phyloP scores from a whole-genome alignment of 2,329 filamentous ascomycete species.

The Nothophaeocryptopus gaeumannii region DNA sequence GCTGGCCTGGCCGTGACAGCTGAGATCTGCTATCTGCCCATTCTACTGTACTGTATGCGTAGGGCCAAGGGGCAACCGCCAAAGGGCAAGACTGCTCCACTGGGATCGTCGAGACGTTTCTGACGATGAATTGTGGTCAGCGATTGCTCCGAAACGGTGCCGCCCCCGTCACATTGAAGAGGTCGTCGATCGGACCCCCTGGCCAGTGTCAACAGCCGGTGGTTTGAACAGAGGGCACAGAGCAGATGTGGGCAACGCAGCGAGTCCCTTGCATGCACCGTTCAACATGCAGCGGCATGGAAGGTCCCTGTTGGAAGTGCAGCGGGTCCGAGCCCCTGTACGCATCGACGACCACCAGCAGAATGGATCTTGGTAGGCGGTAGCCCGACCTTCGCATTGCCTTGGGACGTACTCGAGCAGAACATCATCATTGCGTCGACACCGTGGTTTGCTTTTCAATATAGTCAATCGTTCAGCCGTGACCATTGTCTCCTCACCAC shows the following conservation, averaged over 20 bases:
- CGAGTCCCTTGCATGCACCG: neutral
- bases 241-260: neutral
- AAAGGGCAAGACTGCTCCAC: too few species aligned
- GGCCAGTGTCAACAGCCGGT: neutral
- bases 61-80: too few species aligned
- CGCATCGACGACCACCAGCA: conserved; percentile 8
- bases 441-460: conserved; percentile 9
- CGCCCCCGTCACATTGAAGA: too few species aligned
- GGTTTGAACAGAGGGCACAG: neutral
- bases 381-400: neutral
- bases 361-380: conserved; percentile 6
- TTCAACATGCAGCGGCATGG: conserved; percentile 5
- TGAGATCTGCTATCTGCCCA: too few species aligned
- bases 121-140: too few species aligned
- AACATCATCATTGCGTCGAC: conserved; percentile 11
- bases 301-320: neutral
- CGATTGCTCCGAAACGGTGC: too few species aligned
- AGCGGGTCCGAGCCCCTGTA: conserved; percentile 4
- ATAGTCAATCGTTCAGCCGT: too few species aligned
- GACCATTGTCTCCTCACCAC: too few species aligned
- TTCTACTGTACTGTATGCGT: too few species aligned
- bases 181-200: neutral
- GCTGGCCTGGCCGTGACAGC: too few species aligned
- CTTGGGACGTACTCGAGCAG: conserved; percentile 5
- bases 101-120: too few species aligned